Evolutionary conservation across 306 rosid species (phyloP).

Genomic region (Mucuna pruriens): DNA sequence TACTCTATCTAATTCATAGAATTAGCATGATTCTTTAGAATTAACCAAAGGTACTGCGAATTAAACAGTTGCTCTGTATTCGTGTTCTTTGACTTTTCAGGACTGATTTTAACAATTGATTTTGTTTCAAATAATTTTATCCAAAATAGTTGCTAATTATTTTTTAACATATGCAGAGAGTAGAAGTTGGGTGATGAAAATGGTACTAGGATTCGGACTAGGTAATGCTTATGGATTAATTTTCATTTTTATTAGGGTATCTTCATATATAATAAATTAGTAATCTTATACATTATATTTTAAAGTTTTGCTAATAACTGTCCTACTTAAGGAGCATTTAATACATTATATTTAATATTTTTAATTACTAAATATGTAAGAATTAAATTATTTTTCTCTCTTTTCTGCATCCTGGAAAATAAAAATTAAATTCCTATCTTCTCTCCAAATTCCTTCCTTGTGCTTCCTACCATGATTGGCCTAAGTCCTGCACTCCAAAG

Average conservation of each 20-base stretch:
- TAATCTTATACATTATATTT: background rate
- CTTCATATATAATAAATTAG: background rate
- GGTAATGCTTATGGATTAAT: background rate
- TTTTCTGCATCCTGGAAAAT: background rate
- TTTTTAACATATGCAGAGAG: background rate
- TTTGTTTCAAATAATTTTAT: background rate
- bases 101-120: background rate
- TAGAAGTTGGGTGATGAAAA: background rate
- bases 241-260: background rate
- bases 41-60: background rate
- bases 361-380: background rate
- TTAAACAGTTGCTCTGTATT: background rate
- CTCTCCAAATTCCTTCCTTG: background rate
- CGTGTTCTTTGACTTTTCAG: background rate
- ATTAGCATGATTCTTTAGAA: too few relatives aligned
- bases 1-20: too few relatives aligned
- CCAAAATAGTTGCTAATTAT: background rate
- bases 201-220: background rate
- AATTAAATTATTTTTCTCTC: background rate
- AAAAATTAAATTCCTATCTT: too few relatives aligned
- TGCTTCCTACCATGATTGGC: too few relatives aligned
- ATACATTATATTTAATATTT: background rate
- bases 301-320: background rate
- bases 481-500: too few relatives aligned
- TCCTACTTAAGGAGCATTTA: background rate